phyloP scores from a whole-genome alignment of 768 basidiomycete genomes.

The Psilocybe subaeruginosa region DNA sequence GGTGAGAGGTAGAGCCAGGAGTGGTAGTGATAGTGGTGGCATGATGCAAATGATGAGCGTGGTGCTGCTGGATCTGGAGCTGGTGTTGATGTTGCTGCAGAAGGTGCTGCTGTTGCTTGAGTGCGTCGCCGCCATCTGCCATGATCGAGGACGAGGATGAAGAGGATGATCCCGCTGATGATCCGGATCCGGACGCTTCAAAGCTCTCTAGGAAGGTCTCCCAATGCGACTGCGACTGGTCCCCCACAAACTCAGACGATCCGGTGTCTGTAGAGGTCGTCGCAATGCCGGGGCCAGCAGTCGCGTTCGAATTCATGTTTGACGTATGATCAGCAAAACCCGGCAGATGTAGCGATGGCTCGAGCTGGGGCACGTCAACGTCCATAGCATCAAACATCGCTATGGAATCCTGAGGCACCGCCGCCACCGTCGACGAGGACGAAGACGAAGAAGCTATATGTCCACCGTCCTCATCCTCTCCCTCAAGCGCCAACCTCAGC shows the following conservation, averaged over 20 bases:
- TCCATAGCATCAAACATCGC: neutral
- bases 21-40: neutral
- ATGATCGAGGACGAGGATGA: neutral
- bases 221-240: constrained; percentile 6
- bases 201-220: constrained; percentile 13
- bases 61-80: constrained; percentile 5
- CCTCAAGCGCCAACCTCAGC: neutral
- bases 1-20: neutral
- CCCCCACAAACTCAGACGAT: neutral
- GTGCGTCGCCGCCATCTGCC: neutral
- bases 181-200: neutral
- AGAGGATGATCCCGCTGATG: neutral
- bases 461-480: constrained; percentile 1
- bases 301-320: neutral
- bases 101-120: constrained; percentile 1
- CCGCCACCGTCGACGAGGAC: neutral
- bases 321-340: neutral
- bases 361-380: neutral
- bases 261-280: neutral
- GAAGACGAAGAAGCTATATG: neutral
- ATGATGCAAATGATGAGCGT: constrained; percentile 1
- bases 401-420: neutral
- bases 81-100: constrained; percentile 7
- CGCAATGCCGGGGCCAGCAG: neutral
- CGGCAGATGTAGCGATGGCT: neutral